Conservation (phyloP, 768 basidiomycete genomes). For the Boletellus emodensis region DNA sequence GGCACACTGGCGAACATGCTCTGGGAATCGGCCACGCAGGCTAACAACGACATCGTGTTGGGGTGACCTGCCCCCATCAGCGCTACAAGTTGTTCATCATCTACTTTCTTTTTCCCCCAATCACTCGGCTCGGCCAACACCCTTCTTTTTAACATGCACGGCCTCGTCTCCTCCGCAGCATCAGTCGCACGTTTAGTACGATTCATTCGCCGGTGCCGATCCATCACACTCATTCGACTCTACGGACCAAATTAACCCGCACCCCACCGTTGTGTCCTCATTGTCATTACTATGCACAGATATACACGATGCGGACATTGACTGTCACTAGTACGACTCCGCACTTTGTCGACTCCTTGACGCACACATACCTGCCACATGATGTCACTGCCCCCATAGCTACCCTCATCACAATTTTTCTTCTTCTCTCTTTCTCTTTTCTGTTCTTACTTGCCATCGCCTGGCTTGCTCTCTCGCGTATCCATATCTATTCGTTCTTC, state of each 20-base stretch:
- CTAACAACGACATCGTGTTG: constrained; percentile 29
- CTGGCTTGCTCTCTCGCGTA: constrained; percentile 11
- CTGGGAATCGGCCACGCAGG: constrained; percentile 28
- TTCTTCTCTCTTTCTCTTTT: neutral
- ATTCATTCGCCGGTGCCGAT: neutral
- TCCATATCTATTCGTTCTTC: neutral
- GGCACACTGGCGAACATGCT: constrained; percentile 22
- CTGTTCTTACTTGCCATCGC: neutral
- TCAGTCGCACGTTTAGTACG: neutral
- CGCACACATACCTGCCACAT: constrained; percentile 20
- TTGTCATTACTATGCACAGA: constrained; percentile 15
- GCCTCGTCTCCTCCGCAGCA: constrained; percentile 4
- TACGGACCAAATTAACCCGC: neutral
- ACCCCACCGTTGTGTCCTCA: neutral
- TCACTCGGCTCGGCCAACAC: constrained; percentile 1
- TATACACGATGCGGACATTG: constrained; percentile 12
- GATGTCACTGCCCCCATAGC: constrained; percentile 3
- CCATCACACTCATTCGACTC: neutral
- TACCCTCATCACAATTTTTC: neutral
- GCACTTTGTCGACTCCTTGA: constrained; percentile 3
- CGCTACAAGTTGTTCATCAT: constrained; percentile 4
- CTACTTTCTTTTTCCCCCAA: neutral
- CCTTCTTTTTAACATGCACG: constrained; percentile 1
- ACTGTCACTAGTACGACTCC: neutral
- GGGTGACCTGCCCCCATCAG: constrained; percentile 17